Evolutionary conservation across 1,284 basidiomycete species (phyloP).

Genomic region (Puccinia triticina): DNA sequence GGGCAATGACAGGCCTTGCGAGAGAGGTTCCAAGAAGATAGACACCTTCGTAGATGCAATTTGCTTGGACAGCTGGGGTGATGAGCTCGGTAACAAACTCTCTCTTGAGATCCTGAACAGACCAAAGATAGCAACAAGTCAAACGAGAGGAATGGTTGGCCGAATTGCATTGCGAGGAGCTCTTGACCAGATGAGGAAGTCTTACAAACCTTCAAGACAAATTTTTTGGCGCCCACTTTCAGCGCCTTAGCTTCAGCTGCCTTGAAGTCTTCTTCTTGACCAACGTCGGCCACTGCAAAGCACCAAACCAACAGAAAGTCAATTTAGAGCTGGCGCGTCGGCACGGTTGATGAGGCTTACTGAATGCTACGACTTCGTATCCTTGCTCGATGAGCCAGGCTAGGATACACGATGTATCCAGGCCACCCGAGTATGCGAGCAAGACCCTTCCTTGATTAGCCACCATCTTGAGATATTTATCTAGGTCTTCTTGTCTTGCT

Average conservation of each 20-base stretch:
- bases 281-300: constrained; percentile 82
- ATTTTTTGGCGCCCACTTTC: constrained; percentile 84
- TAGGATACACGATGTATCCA: constrained; percentile 79
- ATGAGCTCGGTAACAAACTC: constrained; percentile 97
- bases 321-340: not conserved
- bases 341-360: constrained; percentile 42
- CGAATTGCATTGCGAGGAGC: not conserved
- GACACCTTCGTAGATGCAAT: constrained; percentile 99
- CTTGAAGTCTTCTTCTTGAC: constrained; percentile 98
- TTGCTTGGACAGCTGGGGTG: constrained; percentile 94
- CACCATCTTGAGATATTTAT: constrained; percentile 12
- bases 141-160: not conserved
- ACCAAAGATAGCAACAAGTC: not conserved
- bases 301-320: not conserved
- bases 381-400: constrained; percentile 97
- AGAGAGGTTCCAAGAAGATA: constrained; percentile 98
- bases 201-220: constrained; percentile 32
- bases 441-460: constrained; percentile 77
- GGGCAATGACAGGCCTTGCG: constrained; percentile 96
- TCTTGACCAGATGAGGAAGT: not conserved
- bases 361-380: constrained; percentile 88
- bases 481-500: not conserved
- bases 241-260: constrained; percentile 90
- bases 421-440: constrained; percentile 85
- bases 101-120: constrained; percentile 78